Percentiles rank a stretch among this genome's conserved stretches.
Conservation (phyloP, 2,329 filamentous ascomycete genomes). For the Zasmidium angulare region DNA sequence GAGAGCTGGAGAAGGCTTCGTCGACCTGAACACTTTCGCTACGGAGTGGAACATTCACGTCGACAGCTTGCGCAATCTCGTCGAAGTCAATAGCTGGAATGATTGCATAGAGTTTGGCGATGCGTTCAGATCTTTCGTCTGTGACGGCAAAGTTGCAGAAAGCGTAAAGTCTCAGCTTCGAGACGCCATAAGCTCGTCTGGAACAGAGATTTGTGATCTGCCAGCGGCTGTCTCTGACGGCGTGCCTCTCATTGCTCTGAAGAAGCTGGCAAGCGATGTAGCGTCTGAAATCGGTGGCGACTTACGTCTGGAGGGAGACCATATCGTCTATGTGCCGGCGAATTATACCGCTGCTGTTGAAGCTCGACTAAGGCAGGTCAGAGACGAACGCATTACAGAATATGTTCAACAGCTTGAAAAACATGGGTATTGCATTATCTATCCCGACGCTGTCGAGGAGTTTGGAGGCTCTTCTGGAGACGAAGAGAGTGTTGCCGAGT, state of each 20-base stretch:
- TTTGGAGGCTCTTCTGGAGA: background rate
- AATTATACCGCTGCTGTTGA: conserved; percentile 11
- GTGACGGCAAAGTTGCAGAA: background rate
- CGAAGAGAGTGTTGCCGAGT: background rate
- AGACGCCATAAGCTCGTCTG: conserved; percentile 7
- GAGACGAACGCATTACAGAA: conserved; percentile 1
- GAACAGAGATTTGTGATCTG: conserved; percentile 12
- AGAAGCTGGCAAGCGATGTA: background rate
- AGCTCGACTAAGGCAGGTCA: conserved; percentile 1
- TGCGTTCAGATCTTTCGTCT: conserved; percentile 2
- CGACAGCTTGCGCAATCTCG: conserved; percentile 2
- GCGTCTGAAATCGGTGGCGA: conserved; percentile 8
- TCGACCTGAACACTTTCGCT: conserved; percentile 9
- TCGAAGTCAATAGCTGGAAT: background rate
- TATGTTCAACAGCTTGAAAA: conserved; percentile 4
- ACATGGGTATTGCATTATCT: conserved; percentile 2
- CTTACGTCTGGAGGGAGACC: conserved; percentile 4
- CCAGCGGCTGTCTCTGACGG: conserved; percentile 5
- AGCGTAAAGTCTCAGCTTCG: conserved; percentile 5
- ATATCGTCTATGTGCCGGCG: conserved; percentile 9
- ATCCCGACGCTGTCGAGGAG: background rate
- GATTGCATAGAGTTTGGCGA: conserved; percentile 6
- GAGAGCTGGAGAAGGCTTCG: background rate
- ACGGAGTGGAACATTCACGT: conserved; percentile 3
- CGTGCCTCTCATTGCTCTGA: conserved; percentile 5